Conservation (phyloP, 108 stramenopile species). For the Cyclotella atomus region DNA sequence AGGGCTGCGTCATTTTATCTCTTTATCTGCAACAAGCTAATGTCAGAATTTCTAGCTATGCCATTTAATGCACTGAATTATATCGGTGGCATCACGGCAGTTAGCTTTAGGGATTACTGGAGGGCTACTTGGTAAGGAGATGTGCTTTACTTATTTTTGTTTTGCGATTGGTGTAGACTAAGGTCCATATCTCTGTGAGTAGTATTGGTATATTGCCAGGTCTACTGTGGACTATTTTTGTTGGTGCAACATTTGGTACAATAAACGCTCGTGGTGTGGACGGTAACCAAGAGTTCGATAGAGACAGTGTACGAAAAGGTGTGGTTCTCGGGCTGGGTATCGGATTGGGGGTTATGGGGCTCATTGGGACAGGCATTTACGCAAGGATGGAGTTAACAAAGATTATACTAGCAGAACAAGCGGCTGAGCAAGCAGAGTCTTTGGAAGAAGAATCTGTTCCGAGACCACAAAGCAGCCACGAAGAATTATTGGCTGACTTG, state of each 20-base stretch:
- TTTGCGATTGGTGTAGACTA: background rate
- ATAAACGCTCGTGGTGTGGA: slow-evolving; percentile 27
- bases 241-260: slow-evolving; percentile 47
- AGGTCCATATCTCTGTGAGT: too few species aligned
- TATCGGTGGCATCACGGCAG: slow-evolving; percentile 51
- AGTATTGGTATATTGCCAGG: slow-evolving; percentile 39
- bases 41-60: too few species aligned
- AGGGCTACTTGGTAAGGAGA: slow-evolving; percentile 37
- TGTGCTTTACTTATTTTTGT: background rate
- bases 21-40: too few species aligned
- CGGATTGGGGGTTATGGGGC: slow-evolving; percentile 29
- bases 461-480: background rate
- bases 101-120: slow-evolving; percentile 35
- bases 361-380: slow-evolving; percentile 48
- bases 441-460: background rate
- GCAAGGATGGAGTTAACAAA: slow-evolving; percentile 43
- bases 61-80: slow-evolving; percentile 57
- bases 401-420: slow-evolving; percentile 44
- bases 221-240: slow-evolving; percentile 45
- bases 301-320: slow-evolving; percentile 27
- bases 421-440: slow-evolving; percentile 20
- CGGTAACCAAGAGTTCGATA: slow-evolving; percentile 38
- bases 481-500: slow-evolving; percentile 12
- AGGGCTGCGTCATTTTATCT: too few species aligned
- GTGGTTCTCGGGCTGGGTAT: slow-evolving; percentile 44